These are phyloP conservation scores for Fennellomyces sp. DNA, from an alignment of 371 early-diverging fungal genomes.

Conservation along the genomic window DNA sequence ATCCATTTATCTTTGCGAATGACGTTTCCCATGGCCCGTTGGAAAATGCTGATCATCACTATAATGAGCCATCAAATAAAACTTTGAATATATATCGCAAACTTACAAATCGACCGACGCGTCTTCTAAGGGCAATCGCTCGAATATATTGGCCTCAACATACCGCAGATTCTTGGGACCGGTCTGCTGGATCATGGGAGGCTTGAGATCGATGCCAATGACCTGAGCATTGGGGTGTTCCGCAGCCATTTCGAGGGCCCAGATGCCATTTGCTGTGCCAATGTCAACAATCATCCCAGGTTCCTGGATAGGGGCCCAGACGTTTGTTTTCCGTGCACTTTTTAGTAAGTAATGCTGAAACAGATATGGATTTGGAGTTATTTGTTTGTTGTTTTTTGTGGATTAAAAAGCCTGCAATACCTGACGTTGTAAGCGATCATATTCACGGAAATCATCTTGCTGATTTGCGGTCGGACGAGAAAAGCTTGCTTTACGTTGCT, in stretches of 20 bases:
- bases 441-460: conserved; percentile 34
- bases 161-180: conserved; percentile 41
- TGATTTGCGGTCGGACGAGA: conserved; percentile 20
- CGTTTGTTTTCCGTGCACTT: conserved; percentile 45
- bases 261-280: conserved; percentile 58
- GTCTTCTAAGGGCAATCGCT: conserved; percentile 38
- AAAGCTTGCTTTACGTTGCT: conserved; percentile 33
- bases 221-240: conserved; percentile 46
- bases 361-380: not conserved
- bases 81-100: not conserved
- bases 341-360: conserved; percentile 50
- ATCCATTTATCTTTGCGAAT: conserved; percentile 42
- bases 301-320: conserved; percentile 22
- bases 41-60: conserved; percentile 48
- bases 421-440: conserved; percentile 22
- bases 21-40: conserved; percentile 40
- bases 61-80: not conserved
- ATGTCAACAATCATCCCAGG: conserved; percentile 47
- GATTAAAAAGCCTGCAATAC: conserved; percentile 3
- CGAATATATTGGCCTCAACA: conserved; percentile 36
- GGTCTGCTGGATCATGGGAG: conserved; percentile 27
- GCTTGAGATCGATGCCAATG: conserved; percentile 55
- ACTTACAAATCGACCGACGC: conserved; percentile 49
- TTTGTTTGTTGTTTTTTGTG: too few relatives aligned
- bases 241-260: conserved; percentile 39